A percentile compares a stretch with the other conserved stretches of the same genome.
Conservation (phyloP, 148 eudicot species). For the Rheum nobile region DNA sequence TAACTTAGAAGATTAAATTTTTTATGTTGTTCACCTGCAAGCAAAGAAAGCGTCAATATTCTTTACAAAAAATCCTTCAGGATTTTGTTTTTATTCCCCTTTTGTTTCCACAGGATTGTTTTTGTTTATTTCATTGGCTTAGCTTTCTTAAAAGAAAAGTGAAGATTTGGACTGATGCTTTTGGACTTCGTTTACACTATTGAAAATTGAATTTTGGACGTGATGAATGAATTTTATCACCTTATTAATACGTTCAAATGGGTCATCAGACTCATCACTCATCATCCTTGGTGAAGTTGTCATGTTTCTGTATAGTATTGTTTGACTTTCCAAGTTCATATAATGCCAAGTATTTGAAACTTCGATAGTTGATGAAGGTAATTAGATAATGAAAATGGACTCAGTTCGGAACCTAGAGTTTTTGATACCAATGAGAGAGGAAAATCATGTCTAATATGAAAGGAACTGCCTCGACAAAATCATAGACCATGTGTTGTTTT, state of each 20-base stretch:
- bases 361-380: background rate
- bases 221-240: background rate
- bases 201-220: background rate
- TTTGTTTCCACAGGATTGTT: background rate
- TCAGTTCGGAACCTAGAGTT: background rate
- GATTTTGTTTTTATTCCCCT: background rate
- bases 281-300: background rate
- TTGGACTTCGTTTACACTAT: background rate
- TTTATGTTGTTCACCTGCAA: background rate
- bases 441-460: too few relatives aligned
- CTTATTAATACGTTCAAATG: background rate
- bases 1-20: background rate
- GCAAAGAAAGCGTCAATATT: background rate
- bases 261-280: too few relatives aligned
- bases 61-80: background rate
- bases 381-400: background rate
- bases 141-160: background rate
- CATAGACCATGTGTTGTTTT: background rate
- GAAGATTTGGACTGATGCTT: background rate
- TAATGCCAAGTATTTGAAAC: too few relatives aligned
- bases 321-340: background rate
- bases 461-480: too few relatives aligned
- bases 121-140: background rate
- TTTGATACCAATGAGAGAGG: too few relatives aligned
- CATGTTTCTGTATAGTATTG: background rate